Evolutionary conservation across 495 filamentous ascomycete species (phyloP).

Genomic region (Penicillium canescens): DNA sequence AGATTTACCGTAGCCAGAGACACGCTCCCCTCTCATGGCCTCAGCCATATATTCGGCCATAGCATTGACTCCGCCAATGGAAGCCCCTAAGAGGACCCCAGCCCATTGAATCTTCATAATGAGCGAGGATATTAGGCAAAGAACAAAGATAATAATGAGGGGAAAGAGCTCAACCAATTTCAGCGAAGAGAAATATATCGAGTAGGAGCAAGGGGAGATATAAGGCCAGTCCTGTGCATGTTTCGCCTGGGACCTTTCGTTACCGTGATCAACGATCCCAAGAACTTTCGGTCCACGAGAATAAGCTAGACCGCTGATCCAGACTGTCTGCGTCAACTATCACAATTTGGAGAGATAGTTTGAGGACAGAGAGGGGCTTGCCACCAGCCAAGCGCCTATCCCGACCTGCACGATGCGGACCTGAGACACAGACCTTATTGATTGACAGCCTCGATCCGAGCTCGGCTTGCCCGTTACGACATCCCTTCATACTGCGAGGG

Average conservation of each 20-base stretch:
- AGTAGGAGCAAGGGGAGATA: background rate
- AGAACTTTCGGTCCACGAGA: background rate
- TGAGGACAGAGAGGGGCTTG: background rate
- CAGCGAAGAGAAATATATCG: background rate
- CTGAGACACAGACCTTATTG: background rate
- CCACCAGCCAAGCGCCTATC: background rate
- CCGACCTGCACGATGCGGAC: background rate
- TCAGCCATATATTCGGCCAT: slow-evolving; percentile 8
- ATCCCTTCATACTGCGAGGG: background rate
- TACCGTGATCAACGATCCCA: background rate
- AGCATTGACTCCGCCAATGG: slow-evolving; percentile 5
- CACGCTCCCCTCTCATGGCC: slow-evolving; percentile 7
- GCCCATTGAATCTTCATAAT: slow-evolving; percentile 12
- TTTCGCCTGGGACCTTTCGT: background rate
- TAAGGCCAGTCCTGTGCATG: background rate
- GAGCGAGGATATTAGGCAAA: background rate
- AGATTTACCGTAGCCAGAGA: slow-evolving; percentile 3
- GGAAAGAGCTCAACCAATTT: background rate
- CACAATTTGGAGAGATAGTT: background rate
- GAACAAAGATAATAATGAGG: background rate
- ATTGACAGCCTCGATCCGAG: background rate
- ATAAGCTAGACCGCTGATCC: background rate
- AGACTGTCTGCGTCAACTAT: background rate
- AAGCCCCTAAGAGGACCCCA: slow-evolving; percentile 1
- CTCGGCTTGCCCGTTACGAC: background rate